A percentile compares a stretch with the other conserved stretches of the same genome.
These are phyloP conservation scores for Arthrobotrys pseudoclavata DNA, from an alignment of 2,329 filamentous ascomycete genomes.

Conservation along the genomic window DNA sequence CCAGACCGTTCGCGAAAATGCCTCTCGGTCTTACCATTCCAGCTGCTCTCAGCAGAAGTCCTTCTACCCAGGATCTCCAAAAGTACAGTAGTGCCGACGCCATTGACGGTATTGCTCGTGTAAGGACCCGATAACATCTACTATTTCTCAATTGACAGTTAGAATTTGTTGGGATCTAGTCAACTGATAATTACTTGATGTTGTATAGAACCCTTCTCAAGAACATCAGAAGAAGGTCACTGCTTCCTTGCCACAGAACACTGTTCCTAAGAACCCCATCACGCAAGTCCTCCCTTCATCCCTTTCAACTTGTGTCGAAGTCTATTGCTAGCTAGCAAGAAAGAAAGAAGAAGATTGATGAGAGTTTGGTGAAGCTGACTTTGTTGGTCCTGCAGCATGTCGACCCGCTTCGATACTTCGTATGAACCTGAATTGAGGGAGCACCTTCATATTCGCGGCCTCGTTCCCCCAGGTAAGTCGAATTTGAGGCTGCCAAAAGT, in stretches of 20 bases:
- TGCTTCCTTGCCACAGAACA: constrained; percentile 54
- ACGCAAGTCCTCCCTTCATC: constrained; percentile 34
- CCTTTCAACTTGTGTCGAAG: background rate
- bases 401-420: constrained; percentile 68
- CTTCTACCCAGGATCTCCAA: constrained; percentile 53
- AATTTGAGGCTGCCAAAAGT: background rate
- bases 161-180: constrained; percentile 31
- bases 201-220: constrained; percentile 50
- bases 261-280: constrained; percentile 57
- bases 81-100: constrained; percentile 55
- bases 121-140: constrained; percentile 33
- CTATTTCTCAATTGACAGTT: constrained; percentile 20
- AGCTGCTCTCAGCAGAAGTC: constrained; percentile 50
- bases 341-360: background rate
- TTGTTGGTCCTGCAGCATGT: constrained; percentile 45
- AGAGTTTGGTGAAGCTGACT: constrained; percentile 30
- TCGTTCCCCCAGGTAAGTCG: constrained; percentile 68
- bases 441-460: constrained; percentile 70
- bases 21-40: constrained; percentile 44
- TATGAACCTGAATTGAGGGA: constrained; percentile 69
- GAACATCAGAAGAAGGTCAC: constrained; percentile 56
- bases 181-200: constrained; percentile 31
- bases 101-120: constrained; percentile 53
- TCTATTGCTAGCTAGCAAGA: background rate
- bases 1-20: constrained; percentile 49